Evolutionary conservation across 2,329 filamentous ascomycete genomes (phyloP).

Genomic region (Intubia oerlemansii): DNA sequence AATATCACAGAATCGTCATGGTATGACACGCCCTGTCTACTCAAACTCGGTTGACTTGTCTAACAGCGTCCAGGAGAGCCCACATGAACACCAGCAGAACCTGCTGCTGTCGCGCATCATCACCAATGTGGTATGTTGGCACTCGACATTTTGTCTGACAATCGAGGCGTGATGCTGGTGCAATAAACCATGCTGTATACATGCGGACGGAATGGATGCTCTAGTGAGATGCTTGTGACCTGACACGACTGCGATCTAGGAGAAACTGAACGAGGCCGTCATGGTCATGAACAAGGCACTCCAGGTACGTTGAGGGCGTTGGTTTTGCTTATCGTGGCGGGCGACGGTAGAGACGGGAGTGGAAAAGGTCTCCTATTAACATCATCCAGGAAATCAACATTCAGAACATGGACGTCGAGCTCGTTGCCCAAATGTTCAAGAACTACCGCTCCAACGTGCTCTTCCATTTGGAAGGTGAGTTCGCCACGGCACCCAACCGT

Average conservation of each 20-base stretch:
- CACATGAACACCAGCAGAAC: conserved; percentile 89
- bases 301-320: conserved; percentile 51
- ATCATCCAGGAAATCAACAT: conserved; percentile 94
- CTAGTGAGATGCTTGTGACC: too few species aligned
- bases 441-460: conserved; percentile 97
- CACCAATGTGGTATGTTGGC: conserved; percentile 70
- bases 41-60: too few species aligned
- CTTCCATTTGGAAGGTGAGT: conserved; percentile 81
- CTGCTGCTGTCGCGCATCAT: conserved; percentile 86
- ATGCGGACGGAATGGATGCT: background rate
- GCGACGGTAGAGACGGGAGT: background rate
- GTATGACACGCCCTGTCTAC: too few species aligned
- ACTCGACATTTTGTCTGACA: too few species aligned
- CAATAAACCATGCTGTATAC: background rate
- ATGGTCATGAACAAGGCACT: conserved; percentile 84
- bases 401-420: conserved; percentile 95
- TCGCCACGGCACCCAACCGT: background rate
- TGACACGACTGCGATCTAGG: conserved; percentile 26
- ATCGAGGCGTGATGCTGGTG: too few species aligned
- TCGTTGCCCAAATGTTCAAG: conserved; percentile 99
- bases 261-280: conserved; percentile 91
- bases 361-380: too few species aligned
- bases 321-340: background rate
- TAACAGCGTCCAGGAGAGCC: conserved; percentile 50
- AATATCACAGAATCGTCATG: too few species aligned